Percentiles rank a stretch among this genome's conserved stretches.
phyloP scores from a whole-genome alignment of 306 rosid genomes.

The Begonia fuchsioides region DNA sequence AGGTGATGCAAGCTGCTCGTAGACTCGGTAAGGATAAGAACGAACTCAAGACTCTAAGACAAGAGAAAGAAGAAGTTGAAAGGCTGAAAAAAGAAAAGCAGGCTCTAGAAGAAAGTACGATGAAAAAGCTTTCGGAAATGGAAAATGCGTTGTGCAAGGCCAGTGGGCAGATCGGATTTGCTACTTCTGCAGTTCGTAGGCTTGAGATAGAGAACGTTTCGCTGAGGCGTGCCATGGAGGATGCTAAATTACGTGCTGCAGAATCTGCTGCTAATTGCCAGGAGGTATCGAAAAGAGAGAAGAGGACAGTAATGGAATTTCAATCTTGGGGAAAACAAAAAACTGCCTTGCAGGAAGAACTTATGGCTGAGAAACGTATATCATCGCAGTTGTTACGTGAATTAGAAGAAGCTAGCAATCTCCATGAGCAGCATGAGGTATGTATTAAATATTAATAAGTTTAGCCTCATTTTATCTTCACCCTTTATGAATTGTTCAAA shows the following conservation, averaged over 20 bases:
- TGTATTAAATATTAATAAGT: conserved; percentile 15
- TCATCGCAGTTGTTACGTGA: conserved; percentile 36
- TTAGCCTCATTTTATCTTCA: conserved; percentile 2
- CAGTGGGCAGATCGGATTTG: conserved; percentile 69
- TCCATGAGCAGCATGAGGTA: conserved; percentile 65
- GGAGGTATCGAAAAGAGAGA: conserved; percentile 73
- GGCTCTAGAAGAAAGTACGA: conserved; percentile 61
- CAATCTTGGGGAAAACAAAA: conserved; percentile 82
- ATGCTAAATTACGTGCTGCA: conserved; percentile 48
- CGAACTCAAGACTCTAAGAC: conserved; percentile 59
- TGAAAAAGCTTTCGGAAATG: conserved; percentile 87
- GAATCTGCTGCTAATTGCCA: conserved; percentile 75
- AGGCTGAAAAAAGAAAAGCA: conserved; percentile 74
- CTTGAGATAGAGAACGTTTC: conserved; percentile 67
- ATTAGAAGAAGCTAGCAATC: conserved; percentile 46
- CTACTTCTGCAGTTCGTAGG: conserved; percentile 60
- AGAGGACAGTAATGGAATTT: conserved; percentile 39
- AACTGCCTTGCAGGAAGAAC: conserved; percentile 49
- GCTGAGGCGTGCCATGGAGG: conserved; percentile 76
- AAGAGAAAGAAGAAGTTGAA: conserved; percentile 85
- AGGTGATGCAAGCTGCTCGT: conserved; percentile 94
- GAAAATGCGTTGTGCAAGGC: conserved; percentile 76
- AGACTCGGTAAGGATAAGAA: conserved; percentile 77
- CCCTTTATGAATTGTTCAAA: no score
- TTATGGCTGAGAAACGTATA: conserved; percentile 41